Conservation (phyloP, 2,329 filamentous ascomycete genomes). For the Cercospora zeina region DNA sequence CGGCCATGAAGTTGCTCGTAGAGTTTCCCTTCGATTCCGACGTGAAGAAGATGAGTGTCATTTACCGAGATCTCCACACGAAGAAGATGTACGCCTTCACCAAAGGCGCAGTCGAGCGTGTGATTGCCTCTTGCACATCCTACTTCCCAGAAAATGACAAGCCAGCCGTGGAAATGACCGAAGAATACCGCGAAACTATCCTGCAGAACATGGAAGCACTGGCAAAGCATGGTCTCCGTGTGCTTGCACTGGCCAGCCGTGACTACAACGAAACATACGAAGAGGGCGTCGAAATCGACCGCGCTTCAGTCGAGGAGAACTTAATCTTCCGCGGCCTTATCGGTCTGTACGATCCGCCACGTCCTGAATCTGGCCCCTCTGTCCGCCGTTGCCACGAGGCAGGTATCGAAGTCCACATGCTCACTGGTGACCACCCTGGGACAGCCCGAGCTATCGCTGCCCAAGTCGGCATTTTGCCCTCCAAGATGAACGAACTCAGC, state of each 20-base stretch:
- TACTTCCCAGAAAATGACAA: slow-evolving; percentile 36
- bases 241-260: slow-evolving; percentile 63
- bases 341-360: slow-evolving; percentile 83
- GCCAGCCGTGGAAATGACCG: slow-evolving; percentile 53
- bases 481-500: slow-evolving; percentile 60
- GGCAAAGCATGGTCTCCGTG: slow-evolving; percentile 63
- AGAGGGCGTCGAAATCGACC: slow-evolving; percentile 56
- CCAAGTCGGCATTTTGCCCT: slow-evolving; percentile 73
- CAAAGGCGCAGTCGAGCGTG: slow-evolving; percentile 69
- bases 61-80: slow-evolving; percentile 63
- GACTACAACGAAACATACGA: slow-evolving; percentile 38
- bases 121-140: slow-evolving; percentile 63
- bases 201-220: slow-evolving; percentile 68
- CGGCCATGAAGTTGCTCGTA: slow-evolving; percentile 58
- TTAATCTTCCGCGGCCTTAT: slow-evolving; percentile 78
- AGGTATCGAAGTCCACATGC: slow-evolving; percentile 79
- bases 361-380: slow-evolving; percentile 72
- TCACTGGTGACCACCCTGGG: slow-evolving; percentile 78
- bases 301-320: slow-evolving; percentile 64
- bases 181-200: slow-evolving; percentile 57
- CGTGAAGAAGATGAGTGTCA: slow-evolving; percentile 75
- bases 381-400: slow-evolving; percentile 70
- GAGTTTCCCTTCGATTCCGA: slow-evolving; percentile 75
- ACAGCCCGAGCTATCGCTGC: slow-evolving; percentile 76
- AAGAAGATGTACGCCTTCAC: slow-evolving; percentile 54